Percentiles rank a stretch among this genome's conserved stretches.
phyloP scores from a whole-genome alignment of 2,329 filamentous ascomycete genomes.

The Penicillium sp. region DNA sequence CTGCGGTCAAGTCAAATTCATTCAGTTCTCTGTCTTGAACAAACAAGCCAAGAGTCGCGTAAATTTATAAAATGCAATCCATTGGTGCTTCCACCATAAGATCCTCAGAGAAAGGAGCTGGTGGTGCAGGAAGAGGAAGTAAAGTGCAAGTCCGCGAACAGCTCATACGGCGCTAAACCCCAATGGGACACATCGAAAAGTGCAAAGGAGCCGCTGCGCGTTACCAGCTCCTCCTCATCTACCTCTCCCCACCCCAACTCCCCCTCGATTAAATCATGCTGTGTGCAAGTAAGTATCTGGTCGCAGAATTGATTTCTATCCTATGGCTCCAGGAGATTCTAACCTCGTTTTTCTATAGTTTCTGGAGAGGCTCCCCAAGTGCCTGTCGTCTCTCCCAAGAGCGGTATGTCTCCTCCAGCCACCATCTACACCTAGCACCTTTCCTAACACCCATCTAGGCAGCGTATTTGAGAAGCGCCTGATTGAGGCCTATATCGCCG shows the following conservation, averaged over 20 bases:
- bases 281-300: slow-evolving; percentile 61
- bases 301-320: neutral
- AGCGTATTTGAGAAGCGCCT: slow-evolving; percentile 92
- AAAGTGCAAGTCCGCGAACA: slow-evolving; percentile 19
- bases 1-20: slow-evolving; percentile 12
- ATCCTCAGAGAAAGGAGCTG: neutral
- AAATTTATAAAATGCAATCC: slow-evolving; percentile 2
- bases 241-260: slow-evolving; percentile 20
- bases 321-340: slow-evolving; percentile 9
- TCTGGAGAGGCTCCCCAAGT: slow-evolving; percentile 95
- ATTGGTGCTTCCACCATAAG: neutral
- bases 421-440: slow-evolving; percentile 11
- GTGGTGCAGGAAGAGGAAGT: neutral
- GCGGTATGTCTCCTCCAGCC: slow-evolving; percentile 60
- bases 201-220: slow-evolving; percentile 38
- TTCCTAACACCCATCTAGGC: slow-evolving; percentile 54
- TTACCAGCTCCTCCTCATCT: slow-evolving; percentile 22
- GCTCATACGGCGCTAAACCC: slow-evolving; percentile 33
- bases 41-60: neutral
- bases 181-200: slow-evolving; percentile 35
- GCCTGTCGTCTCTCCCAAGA: slow-evolving; percentile 92
- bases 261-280: slow-evolving; percentile 50
- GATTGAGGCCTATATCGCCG: slow-evolving; percentile 90
- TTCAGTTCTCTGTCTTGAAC: slow-evolving; percentile 2
- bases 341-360: slow-evolving; percentile 56